A percentile compares a stretch with the other conserved stretches of the same genome.
Conservation (phyloP, 345 rosid species). For the Physaria fendleri region DNA sequence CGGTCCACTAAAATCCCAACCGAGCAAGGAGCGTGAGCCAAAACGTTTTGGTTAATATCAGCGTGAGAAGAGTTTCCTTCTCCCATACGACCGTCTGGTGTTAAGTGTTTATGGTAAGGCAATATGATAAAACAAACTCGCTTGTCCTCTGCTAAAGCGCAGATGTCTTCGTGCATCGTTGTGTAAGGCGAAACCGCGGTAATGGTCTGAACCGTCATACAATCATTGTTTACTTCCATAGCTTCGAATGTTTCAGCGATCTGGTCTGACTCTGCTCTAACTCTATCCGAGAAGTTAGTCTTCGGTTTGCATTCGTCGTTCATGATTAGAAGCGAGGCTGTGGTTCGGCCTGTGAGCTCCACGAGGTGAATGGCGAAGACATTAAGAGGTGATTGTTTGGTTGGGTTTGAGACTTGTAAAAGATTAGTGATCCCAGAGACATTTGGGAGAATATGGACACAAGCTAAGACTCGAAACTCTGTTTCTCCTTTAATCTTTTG, state of each 20-base stretch:
- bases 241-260: constrained; percentile 39
- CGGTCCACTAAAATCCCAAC: constrained; percentile 62
- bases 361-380: constrained; percentile 50
- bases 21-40: constrained; percentile 54
- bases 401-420: constrained; percentile 44
- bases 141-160: constrained; percentile 58
- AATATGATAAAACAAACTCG: constrained; percentile 41
- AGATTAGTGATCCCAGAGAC: constrained; percentile 44
- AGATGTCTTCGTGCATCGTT: constrained; percentile 60
- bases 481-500: constrained; percentile 33
- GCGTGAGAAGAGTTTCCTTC: constrained; percentile 37
- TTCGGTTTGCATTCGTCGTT: constrained; percentile 30
- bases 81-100: constrained; percentile 32
- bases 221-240: constrained; percentile 24
- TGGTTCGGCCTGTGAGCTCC: constrained; percentile 57
- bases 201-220: constrained; percentile 32
- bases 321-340: constrained; percentile 55
- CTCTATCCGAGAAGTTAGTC: constrained; percentile 28
- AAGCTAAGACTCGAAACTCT: constrained; percentile 48
- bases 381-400: constrained; percentile 45
- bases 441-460: constrained; percentile 38
- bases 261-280: constrained; percentile 36
- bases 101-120: constrained; percentile 46
- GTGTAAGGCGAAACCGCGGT: constrained; percentile 53
- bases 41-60: constrained; percentile 42